Conservation (phyloP, 2,329 filamentous ascomycete genomes). For the Apiospora malaysiana region DNA sequence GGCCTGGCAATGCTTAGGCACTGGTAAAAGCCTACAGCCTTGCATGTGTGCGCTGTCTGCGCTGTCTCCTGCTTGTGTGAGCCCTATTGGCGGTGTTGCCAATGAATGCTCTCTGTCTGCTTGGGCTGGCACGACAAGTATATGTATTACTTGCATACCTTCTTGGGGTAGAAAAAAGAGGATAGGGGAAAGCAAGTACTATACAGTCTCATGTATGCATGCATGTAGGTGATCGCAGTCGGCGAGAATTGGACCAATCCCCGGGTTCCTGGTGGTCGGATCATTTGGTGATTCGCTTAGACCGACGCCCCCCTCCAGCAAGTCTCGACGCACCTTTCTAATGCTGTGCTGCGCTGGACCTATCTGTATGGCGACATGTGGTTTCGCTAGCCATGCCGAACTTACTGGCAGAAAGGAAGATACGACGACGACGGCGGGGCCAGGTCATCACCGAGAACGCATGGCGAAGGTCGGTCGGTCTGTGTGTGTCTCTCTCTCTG, state of each 20-base stretch:
- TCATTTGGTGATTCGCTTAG: background rate
- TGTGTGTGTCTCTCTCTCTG: background rate
- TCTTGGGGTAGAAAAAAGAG: background rate
- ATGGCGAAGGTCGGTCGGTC: background rate
- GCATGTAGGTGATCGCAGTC: background rate
- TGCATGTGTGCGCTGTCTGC: background rate
- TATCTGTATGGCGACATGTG: conserved; percentile 17
- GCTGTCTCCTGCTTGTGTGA: background rate
- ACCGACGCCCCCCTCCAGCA: background rate
- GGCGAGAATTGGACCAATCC: background rate
- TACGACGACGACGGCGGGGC: background rate
- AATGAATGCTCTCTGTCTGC: background rate
- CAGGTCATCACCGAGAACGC: background rate
- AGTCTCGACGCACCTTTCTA: background rate
- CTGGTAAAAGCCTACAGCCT: background rate
- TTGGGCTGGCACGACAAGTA: background rate
- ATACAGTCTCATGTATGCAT: background rate
- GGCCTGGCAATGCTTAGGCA: background rate
- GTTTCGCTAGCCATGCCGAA: background rate
- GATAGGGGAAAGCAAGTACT: background rate
- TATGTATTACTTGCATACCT: background rate
- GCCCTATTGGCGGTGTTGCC: background rate
- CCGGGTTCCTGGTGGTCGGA: conserved; percentile 4
- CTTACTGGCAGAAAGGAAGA: background rate
- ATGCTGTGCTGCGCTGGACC: conserved; percentile 3